Evolutionary conservation across 345 rosid species (phyloP), one percentile per base, ranked within the genome.

Genomic region (Citrus unshiu): DNA sequence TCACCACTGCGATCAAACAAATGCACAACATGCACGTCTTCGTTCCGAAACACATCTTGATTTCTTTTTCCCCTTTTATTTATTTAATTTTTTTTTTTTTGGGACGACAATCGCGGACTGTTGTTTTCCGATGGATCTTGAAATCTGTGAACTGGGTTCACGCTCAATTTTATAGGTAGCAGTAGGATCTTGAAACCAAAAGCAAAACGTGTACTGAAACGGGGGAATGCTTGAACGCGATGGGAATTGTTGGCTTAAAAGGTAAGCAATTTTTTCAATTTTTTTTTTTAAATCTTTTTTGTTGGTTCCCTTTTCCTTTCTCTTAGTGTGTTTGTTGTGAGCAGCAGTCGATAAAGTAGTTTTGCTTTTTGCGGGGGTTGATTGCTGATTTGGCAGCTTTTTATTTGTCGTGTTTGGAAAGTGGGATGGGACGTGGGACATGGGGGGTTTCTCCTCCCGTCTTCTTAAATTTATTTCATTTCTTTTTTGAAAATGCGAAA

Each of bases 21-120:
- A 90, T 82, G 85, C 95, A 89, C 56, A 88, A 7, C 97, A 92
- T 91, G 87, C 98, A 93, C 73, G 85, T 43, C 81, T 86, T 89
- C 32, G 82, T 39, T 64, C 95, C 93, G 70, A 95, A 91, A 79
- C 98, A 93, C 98, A 93, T 92, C 86, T 83, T 46, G 51, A 46
- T 12, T 46, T 85, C 10, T 5, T 27, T 19, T 7, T 18, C n/a
- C 34, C 19, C n/a, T 30, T 7, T 7, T 4, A 0, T 12, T 19
- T 64, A 29, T 46, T n/a, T 7, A 0, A 0, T 9, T 7, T 8
- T 2, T 9, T 39, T 39, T 39, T 40, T n/a, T 22, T 34, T 2
- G 54, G 21, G 67, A 2, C 1, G 37, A 34, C 35, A 4, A 34
- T 63, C 9, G 59, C 30, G 75, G 71, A 32, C 34, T 24, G 61